Conservation (phyloP, 331 rosid species). For the Pyracantha coccinea region DNA sequence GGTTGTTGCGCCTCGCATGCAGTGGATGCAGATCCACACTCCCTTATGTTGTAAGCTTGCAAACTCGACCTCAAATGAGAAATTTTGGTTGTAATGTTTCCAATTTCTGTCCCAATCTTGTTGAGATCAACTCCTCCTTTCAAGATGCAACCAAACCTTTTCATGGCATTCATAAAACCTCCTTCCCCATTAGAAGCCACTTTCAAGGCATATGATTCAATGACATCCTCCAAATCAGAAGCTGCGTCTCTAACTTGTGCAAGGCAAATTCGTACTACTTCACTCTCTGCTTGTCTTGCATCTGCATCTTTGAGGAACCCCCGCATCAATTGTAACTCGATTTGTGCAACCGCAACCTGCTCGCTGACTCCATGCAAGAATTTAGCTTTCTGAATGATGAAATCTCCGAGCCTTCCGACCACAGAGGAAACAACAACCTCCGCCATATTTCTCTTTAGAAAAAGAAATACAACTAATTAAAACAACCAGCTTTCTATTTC, state of each 20-base stretch:
- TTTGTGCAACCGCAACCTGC: neutral
- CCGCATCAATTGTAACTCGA: neutral
- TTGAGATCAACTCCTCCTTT: neutral
- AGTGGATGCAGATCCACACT: neutral
- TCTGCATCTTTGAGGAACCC: constrained; percentile 14
- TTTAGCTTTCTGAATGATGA: neutral
- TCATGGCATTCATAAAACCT: neutral
- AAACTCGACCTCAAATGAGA: neutral
- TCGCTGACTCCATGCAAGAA: neutral
- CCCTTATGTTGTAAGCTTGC: neutral
- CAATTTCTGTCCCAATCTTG: neutral
- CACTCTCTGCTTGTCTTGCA: neutral
- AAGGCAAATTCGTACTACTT: neutral
- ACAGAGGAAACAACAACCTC: neutral
- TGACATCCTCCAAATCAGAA: constrained; percentile 11
- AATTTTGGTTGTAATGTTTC: neutral
- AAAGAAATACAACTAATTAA: too few species aligned
- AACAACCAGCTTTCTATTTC: too few species aligned
- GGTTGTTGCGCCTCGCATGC: neutral
- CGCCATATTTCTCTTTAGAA: neutral
- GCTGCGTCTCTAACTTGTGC: constrained; percentile 2
- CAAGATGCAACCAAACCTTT: neutral
- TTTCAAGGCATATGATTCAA: constrained; percentile 1
- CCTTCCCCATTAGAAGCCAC: neutral
- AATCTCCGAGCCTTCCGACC: neutral